phyloP scores from a whole-genome alignment of 1,284 basidiomycete species.

The Erythrobasidium hasegawianum region DNA sequence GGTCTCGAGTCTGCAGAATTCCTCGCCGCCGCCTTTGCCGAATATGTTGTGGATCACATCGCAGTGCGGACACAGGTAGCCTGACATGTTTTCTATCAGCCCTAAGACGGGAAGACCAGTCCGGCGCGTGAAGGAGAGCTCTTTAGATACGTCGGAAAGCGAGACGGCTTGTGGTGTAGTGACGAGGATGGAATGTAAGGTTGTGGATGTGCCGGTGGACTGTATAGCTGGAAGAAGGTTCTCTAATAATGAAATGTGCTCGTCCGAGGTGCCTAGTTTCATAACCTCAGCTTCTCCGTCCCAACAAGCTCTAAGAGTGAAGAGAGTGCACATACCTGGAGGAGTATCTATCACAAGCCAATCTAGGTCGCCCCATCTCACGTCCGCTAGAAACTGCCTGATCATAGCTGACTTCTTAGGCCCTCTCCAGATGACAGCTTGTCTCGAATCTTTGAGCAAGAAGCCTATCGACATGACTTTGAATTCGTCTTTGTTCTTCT shows the following conservation, averaged over 20 bases:
- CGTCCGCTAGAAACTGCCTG: conserved; percentile 91
- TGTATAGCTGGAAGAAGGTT: conserved; percentile 72
- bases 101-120: conserved; percentile 85
- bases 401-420: conserved; percentile 99
- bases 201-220: conserved; percentile 37
- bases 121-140: conserved; percentile 86
- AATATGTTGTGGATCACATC: conserved; percentile 92
- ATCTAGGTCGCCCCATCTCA: conserved; percentile 93
- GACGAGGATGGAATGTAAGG: conserved; percentile 71
- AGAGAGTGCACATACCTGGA: conserved; percentile 63
- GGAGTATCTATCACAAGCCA: conserved; percentile 97
- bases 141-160: conserved; percentile 90
- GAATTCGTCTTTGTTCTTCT: conserved; percentile 54
- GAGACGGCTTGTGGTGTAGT: conserved; percentile 98
- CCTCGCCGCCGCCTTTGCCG: conserved; percentile 86
- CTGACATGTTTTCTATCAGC: conserved; percentile 97
- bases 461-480: conserved; percentile 98
- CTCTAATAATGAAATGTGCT: conserved; percentile 92
- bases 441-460: conserved; percentile 71
- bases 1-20: conserved; percentile 47
- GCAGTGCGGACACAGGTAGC: conserved; percentile 82
- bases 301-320: not conserved
- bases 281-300: not conserved
- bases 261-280: conserved; percentile 83
- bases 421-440: conserved; percentile 96